Evolutionary conservation across 352 stramenopile species (phyloP), one percentile per base, ranked within the genome.

Genomic region (Phytopythium kandeliae): DNA sequence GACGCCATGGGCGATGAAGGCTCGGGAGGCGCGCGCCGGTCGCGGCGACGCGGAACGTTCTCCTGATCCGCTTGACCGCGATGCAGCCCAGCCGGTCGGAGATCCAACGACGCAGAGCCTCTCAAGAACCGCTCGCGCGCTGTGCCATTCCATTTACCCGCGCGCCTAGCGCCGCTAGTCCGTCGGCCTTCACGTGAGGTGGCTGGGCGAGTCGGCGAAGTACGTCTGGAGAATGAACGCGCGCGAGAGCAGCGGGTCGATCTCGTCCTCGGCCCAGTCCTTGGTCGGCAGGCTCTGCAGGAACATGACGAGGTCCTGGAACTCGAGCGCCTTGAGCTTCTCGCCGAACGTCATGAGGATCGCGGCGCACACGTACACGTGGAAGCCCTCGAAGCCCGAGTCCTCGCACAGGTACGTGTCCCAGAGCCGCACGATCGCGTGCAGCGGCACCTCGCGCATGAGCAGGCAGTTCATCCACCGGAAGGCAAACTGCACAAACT

Each of bases 391-490:
- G 72, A 99, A 99, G n/a, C 97, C 96, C 13, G 91, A 97, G 54
- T 97, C 95, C 71, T 99, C 97, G 58, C 86, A 96, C 43, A 99
- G 73, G 66, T 99, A 99, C 4, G 97, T 99, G 79, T 99, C 97
- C 97, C 97, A 99, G 28, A 99, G 76, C 31, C 97, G 89, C 33
- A 99, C 85, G 42, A 99, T 97, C 54, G 90, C 92, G 57, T 85
- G 59, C 41, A 99, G 68, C 48, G 86, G 87, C 44, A 99, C 89
- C 67, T 99, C 97, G 33, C 97, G 81, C 69, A 99, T 91, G 35
- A 99, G 79, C 46, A 99, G 70, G 69, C 97, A 99, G 80, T 99
- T 99, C 93, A 99, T 99, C 96, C 97, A 99, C 38, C 97, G 97
- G 70, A 99, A 99, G 19, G 96, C 95, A 72, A 99, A 99, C 78